phyloP scores from a whole-genome alignment of 371 early-diverging fungal species.

The Mortierella polycephala region DNA sequence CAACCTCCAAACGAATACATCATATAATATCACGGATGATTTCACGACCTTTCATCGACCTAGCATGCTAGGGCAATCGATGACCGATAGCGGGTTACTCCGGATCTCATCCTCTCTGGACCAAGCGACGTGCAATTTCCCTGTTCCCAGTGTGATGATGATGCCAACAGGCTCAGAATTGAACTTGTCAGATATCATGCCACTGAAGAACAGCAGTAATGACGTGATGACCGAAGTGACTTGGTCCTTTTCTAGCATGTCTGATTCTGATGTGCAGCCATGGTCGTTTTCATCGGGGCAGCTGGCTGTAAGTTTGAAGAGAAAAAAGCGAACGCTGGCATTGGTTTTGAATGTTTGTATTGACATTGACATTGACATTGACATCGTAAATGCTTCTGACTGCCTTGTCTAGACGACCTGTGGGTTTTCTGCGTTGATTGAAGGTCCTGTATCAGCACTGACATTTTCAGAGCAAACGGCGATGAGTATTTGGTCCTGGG shows the following conservation, averaged over 20 bases:
- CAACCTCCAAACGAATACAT: slow-evolving; percentile 25
- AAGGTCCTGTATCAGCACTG: slow-evolving; percentile 12
- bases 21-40: slow-evolving; percentile 49
- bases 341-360: neutral
- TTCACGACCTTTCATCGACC: slow-evolving; percentile 21
- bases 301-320: slow-evolving; percentile 30
- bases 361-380: neutral
- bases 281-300: slow-evolving; percentile 30
- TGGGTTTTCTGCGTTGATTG: slow-evolving; percentile 26
- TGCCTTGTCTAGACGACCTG: slow-evolving; percentile 22
- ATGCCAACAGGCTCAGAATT: slow-evolving; percentile 31
- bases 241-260: slow-evolving; percentile 45
- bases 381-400: neutral
- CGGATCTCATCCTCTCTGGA: slow-evolving; percentile 15
- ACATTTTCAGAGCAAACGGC: slow-evolving; percentile 40
- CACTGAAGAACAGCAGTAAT: neutral
- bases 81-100: slow-evolving; percentile 30
- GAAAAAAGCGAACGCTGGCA: neutral
- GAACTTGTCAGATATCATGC: neutral
- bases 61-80: slow-evolving; percentile 20
- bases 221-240: neutral
- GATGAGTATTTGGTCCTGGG: slow-evolving; percentile 53
- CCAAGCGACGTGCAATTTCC: slow-evolving; percentile 12
- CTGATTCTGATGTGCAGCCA: slow-evolving; percentile 24
- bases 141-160: slow-evolving; percentile 39